Evolutionary conservation across 2,329 filamentous ascomycete genomes (phyloP).

Genomic region (Talaromyces islandicus): DNA sequence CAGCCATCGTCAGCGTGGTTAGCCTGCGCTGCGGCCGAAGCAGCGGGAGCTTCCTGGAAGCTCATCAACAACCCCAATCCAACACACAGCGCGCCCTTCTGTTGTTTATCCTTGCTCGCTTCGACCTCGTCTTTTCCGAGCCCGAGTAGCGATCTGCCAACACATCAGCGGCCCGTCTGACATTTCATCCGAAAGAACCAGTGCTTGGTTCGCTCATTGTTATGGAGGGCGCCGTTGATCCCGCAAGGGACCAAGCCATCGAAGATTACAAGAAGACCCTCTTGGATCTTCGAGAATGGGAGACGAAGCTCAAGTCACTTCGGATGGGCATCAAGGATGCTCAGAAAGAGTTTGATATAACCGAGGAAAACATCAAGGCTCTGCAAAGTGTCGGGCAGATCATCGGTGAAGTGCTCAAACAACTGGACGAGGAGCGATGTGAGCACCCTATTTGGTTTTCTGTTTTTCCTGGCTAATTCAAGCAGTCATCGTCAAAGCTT

Average conservation of each 20-base stretch:
- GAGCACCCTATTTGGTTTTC: constrained; percentile 32
- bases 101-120: neutral
- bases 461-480: neutral
- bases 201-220: constrained; percentile 13
- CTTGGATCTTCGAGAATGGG: constrained; percentile 96
- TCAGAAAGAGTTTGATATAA: constrained; percentile 91
- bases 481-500: constrained; percentile 95
- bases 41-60: constrained; percentile 8
- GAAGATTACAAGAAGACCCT: constrained; percentile 73
- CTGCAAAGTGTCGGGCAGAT: constrained; percentile 98
- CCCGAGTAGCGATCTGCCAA: neutral
- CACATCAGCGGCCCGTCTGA: neutral
- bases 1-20: neutral
- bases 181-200: constrained; percentile 3
- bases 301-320: constrained; percentile 91
- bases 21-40: neutral
- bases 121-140: neutral
- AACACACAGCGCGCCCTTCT: neutral
- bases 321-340: constrained; percentile 93
- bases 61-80: neutral
- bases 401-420: constrained; percentile 97
- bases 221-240: constrained; percentile 40
- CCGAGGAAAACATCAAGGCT: constrained; percentile 99
- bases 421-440: constrained; percentile 98
- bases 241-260: constrained; percentile 62